Conservation (phyloP, 2,329 filamentous ascomycete species). For the Plenodomus tracheiphilus region DNA sequence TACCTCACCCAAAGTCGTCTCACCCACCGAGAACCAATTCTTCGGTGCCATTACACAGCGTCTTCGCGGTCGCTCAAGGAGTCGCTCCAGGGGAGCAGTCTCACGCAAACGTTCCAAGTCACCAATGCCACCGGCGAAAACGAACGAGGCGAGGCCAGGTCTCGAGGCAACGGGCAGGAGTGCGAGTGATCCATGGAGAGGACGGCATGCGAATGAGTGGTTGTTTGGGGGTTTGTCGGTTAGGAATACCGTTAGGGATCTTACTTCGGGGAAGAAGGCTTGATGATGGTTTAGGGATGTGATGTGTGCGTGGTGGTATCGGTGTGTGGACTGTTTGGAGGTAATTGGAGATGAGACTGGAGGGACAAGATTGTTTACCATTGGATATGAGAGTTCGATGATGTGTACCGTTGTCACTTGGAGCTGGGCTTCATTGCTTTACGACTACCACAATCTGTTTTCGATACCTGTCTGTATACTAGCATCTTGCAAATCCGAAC, state of each 20-base stretch:
- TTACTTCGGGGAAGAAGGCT: constrained; percentile 30
- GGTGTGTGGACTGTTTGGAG: too few relatives aligned
- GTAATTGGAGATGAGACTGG: too few relatives aligned
- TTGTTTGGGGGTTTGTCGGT: constrained; percentile 45
- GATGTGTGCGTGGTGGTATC: too few relatives aligned
- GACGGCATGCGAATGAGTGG: constrained; percentile 46
- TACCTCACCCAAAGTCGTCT: constrained; percentile 9
- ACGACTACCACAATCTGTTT: neutral
- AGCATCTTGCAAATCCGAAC: too few relatives aligned
- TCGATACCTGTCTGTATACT: too few relatives aligned
- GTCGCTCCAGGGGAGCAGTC: constrained; percentile 29
- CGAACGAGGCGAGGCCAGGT: constrained; percentile 16
- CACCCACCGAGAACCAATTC: constrained; percentile 38
- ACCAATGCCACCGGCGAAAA: constrained; percentile 31
- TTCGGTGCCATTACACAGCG: constrained; percentile 42
- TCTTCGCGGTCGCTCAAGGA: constrained; percentile 40
- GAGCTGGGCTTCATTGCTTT: constrained; percentile 16
- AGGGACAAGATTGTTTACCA: too few relatives aligned
- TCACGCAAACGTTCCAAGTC: constrained; percentile 37
- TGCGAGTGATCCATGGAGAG: constrained; percentile 41
- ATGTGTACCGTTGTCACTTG: constrained; percentile 21
- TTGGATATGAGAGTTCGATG: too few relatives aligned
- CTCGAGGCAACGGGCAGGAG: constrained; percentile 26
- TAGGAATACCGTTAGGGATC: constrained; percentile 39
- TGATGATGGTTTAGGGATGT: constrained; percentile 9